Evolutionary conservation across 2,329 filamentous ascomycete genomes (phyloP), one percentile per base, ranked within the genome.

Genomic region (Seiridium cupressi): DNA sequence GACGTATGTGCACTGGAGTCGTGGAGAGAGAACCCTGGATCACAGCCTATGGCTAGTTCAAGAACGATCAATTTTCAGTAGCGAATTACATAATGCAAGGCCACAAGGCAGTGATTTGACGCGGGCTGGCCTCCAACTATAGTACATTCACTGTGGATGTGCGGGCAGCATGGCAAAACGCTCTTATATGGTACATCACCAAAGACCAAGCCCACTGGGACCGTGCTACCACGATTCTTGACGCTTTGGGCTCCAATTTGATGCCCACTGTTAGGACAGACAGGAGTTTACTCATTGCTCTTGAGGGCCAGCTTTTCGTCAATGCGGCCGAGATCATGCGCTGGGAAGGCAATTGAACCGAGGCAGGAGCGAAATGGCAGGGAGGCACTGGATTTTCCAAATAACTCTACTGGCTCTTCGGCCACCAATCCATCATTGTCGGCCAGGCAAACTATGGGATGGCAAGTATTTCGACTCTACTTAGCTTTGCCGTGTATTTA

Each of bases 281-380:
- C 57, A 66, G 65, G 1, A 74, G 74, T 1, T 70, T 78, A 2
- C 61, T 78, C 4, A 63, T 78, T 5, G 75, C 71, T 0, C 63
- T 78, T 0, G 75, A 79, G 7, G 76, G 77, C 1, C 72, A 73
- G 31, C 44, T 78, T 13, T 70, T 79, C 7, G 75, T 70, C 26
- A 79, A 79, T 40, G 76, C 76, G 0, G 77, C 75, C 0, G 77
- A 79, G 64, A 77, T 79, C 36, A 76, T 79, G 74, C 71, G 76
- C 36, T 77, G 75, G 74, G 76, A 79, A 60, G 76, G 74, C 6
- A 66, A 67, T 31, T 79, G 76, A 76, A 65, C 65, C 0, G 76
- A 79, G 59, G 35, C 61, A 2, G 73, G 75, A 2, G 69, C 74
- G 0, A 65, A 58, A n/a, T 70, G 65, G 65, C 61, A 66, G n/a